A percentile compares a stretch with the other conserved stretches of the same genome.
Conservation (phyloP, 2,329 filamentous ascomycete species). For the Rutstroemia sp. region DNA sequence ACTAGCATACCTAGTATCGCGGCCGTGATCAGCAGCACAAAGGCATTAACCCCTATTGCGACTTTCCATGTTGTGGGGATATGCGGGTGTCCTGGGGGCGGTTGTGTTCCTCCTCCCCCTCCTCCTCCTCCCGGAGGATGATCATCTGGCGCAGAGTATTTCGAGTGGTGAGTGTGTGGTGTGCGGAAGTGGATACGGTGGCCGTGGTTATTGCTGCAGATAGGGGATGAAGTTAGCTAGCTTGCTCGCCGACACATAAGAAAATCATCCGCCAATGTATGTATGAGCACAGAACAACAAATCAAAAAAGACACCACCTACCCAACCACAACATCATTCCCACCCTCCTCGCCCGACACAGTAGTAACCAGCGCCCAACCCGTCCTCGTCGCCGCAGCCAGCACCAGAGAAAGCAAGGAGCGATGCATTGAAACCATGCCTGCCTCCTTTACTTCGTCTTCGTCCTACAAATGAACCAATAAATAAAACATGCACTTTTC, state of each 20-base stretch:
- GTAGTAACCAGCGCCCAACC: slow-evolving; percentile 1
- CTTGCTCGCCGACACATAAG: too few relatives aligned
- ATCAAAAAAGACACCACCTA: not conserved
- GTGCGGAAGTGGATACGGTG: not conserved
- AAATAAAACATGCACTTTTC: not conserved
- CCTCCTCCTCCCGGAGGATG: too few relatives aligned
- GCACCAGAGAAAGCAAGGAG: slow-evolving; percentile 3
- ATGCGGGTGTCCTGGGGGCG: not conserved
- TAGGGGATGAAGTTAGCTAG: too few relatives aligned
- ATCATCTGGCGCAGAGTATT: not conserved
- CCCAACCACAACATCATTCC: not conserved
- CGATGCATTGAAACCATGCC: not conserved
- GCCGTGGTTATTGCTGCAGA: too few relatives aligned
- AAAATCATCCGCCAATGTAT: too few relatives aligned
- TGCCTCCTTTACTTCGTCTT: not conserved
- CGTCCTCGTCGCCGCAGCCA: not conserved
- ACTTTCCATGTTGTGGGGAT: slow-evolving; percentile 9
- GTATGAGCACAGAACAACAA: not conserved
- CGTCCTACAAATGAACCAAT: too few relatives aligned
- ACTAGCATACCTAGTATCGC: slow-evolving; percentile 7
- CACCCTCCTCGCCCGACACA: not conserved
- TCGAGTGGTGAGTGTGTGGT: slow-evolving; percentile 1
- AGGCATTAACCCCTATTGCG: slow-evolving; percentile 6
- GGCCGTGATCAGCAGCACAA: slow-evolving; percentile 6
- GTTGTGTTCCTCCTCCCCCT: not conserved